A percentile compares a stretch with the other conserved stretches of the same genome.
These are phyloP conservation scores for Backusella westeae DNA, from an alignment of 192 early-diverging fungal species.

Conservation along the genomic window DNA sequence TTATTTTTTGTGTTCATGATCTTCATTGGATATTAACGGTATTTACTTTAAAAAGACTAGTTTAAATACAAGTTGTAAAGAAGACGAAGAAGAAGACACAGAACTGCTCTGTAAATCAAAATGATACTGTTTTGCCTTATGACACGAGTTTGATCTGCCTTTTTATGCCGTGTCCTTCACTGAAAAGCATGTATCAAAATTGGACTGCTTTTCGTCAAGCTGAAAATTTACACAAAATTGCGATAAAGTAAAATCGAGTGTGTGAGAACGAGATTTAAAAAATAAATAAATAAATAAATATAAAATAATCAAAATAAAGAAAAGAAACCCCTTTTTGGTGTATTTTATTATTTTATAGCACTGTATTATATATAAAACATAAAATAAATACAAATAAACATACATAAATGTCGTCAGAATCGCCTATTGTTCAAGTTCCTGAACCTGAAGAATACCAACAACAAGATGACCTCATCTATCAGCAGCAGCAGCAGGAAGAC, in stretches of 20 bases:
- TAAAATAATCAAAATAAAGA: not conserved
- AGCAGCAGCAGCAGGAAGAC: conserved; percentile 25
- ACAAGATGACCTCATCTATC: conserved; percentile 32
- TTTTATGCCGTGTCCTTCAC: not conserved
- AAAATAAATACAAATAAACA: not conserved
- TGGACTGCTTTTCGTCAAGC: not conserved
- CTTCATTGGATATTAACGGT: not conserved
- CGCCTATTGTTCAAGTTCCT: conserved; percentile 53
- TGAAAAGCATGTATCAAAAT: not conserved
- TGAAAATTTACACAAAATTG: not conserved
- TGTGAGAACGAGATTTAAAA: not conserved
- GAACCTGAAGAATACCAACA: conserved; percentile 32
- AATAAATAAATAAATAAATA: not conserved
- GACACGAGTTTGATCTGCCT: not conserved
- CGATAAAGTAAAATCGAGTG: not conserved
- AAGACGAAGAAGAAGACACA: not conserved
- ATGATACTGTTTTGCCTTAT: not conserved
- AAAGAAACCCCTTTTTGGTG: not conserved
- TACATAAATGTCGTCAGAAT: conserved; percentile 39
- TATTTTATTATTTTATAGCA: not conserved
- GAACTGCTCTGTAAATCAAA: not conserved
- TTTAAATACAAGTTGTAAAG: not conserved
- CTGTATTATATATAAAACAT: not conserved
- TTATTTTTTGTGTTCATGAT: not conserved
- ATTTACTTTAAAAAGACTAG: not conserved